These are phyloP conservation scores for Ogataea nonfermentans DNA, from an alignment of 805 yeast species.

Conservation along the genomic window DNA sequence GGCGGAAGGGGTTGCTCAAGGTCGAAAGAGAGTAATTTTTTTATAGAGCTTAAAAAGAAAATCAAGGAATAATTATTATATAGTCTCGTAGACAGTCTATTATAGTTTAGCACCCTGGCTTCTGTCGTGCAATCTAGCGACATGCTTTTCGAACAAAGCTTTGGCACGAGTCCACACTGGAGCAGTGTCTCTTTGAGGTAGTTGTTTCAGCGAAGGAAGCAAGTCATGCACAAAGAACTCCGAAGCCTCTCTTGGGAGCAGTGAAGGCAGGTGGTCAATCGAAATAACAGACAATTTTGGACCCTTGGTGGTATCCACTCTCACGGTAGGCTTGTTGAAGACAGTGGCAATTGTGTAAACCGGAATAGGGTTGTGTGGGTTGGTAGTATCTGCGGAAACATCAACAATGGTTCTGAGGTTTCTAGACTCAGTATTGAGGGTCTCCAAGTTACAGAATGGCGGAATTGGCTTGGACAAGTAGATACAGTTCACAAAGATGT, in stretches of 20 bases:
- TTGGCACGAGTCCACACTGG: conserved; percentile 93
- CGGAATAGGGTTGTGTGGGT: conserved; percentile 97
- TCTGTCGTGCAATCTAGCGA: conserved; percentile 51
- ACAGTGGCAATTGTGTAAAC: conserved; percentile 88
- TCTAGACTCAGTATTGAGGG: conserved; percentile 66
- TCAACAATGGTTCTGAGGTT: conserved; percentile 90
- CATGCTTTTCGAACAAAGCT: conserved; percentile 79
- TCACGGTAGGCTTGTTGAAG: conserved; percentile 86
- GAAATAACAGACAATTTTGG: conserved; percentile 90
- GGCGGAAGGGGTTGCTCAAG: conserved; percentile 42
- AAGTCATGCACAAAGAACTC: conserved; percentile 86
- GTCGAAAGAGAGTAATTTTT: conserved; percentile 48
- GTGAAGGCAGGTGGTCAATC: conserved; percentile 93
- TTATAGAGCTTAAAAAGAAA: neutral
- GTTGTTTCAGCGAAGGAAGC: conserved; percentile 81
- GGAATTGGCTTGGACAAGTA: conserved; percentile 91
- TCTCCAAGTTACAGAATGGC: conserved; percentile 75
- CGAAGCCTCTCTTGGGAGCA: conserved; percentile 96
- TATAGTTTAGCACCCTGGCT: neutral
- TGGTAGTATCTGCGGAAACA: conserved; percentile 98
- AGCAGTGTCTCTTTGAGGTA: conserved; percentile 77
- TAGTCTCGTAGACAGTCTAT: neutral
- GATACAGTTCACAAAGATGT: conserved; percentile 93
- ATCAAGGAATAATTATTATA: neutral
- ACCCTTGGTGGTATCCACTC: conserved; percentile 73